Evolutionary conservation across 768 basidiomycete genomes (phyloP).

Genomic region (Mycena sanguinolenta): DNA sequence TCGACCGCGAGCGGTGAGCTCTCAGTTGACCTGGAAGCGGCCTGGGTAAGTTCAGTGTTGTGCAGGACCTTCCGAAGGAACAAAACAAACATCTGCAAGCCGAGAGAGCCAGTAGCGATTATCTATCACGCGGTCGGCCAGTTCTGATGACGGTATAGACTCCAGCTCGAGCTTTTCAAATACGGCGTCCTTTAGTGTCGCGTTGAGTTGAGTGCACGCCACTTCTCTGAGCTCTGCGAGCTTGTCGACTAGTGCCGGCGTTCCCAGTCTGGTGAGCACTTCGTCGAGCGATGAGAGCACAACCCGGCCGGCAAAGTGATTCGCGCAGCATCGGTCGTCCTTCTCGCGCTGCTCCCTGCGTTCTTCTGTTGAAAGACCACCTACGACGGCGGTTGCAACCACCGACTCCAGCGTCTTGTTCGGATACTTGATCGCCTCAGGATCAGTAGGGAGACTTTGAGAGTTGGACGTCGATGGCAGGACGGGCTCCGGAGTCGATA

Average conservation of each 20-base stretch:
- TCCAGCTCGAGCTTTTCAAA: constrained; percentile 1
- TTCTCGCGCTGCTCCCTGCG: constrained; percentile 17
- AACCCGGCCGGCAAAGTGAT: constrained; percentile 1
- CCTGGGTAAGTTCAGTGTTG: constrained; percentile 21
- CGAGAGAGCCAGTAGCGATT: constrained; percentile 23
- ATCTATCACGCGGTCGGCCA: constrained; percentile 9
- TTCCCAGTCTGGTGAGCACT: constrained; percentile 19
- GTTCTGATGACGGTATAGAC: constrained; percentile 15
- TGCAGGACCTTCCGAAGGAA: constrained; percentile 1
- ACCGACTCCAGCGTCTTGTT: constrained; percentile 15
- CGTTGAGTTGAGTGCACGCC: constrained; percentile 5
- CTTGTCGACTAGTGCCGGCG: constrained; percentile 15
- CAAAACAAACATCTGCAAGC: constrained; percentile 24
- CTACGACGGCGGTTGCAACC: constrained; percentile 11
- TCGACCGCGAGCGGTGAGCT: constrained; percentile 12
- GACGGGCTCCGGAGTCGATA: constrained; percentile 16
- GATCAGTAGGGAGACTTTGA: constrained; percentile 20
- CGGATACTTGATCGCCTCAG: constrained; percentile 13
- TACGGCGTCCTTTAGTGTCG: constrained; percentile 9
- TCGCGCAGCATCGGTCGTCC: constrained; percentile 18
- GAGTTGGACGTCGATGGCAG: constrained; percentile 16
- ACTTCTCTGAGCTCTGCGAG: constrained; percentile 16
- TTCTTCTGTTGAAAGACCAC: constrained; percentile 1
- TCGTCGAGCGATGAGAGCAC: not conserved
- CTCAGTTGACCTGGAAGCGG: constrained; percentile 9